Evolutionary conservation across 2,329 filamentous ascomycete species (phyloP), one percentile per base, ranked within the genome.

Genomic region (Samsoniella hepiali): DNA sequence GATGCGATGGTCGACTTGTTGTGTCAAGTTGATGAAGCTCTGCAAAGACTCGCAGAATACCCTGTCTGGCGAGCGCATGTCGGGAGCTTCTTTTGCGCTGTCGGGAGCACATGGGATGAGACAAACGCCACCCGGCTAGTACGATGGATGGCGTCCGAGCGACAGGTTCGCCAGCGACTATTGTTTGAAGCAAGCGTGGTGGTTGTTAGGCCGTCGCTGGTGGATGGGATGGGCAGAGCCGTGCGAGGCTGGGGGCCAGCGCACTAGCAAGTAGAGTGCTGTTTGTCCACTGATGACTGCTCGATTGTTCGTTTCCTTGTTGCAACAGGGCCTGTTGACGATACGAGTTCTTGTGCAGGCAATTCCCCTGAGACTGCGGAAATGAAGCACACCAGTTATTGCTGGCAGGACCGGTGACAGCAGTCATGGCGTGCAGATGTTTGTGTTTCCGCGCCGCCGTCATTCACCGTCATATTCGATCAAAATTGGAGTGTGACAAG

Each of bases 101-200:
- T 53, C 38, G 13, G n/a, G 27, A 54, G 58, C 29, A 61, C 38
- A 31, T 32, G 27, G 34, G 49, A 54, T 13, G 58, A 61, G 58
- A 61, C 49, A 40, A 38, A 45, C 29, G 27, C 29, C 11, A 27
- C 38, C 29, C 2, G 22, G 36, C 15, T 22, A 51, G 11, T 5
- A 17, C 40, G n/a, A 42, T 42, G 57, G 45, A 36, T 11, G 50
- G 32, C 22, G 58, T 61, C 58, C 58, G 58, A 61, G 58, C 49
- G 49, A 50, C 40, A 34, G 17, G 9, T 31, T 54, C 29, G 40
- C 40, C 50, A 45, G 29, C n/a, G n/a, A 54, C 58, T 54, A 61
- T 53, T 45, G 49, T 61, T 61, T 61, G 58, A 42, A 34, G 47
- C 29, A 58, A 2, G 6, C 8, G 5, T 36, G 29, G 36, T 17